Percentiles rank a stretch among this genome's conserved stretches.
Evolutionary conservation across 2,329 filamentous ascomycete species (phyloP).

Genomic region (Cercospora beticola): DNA sequence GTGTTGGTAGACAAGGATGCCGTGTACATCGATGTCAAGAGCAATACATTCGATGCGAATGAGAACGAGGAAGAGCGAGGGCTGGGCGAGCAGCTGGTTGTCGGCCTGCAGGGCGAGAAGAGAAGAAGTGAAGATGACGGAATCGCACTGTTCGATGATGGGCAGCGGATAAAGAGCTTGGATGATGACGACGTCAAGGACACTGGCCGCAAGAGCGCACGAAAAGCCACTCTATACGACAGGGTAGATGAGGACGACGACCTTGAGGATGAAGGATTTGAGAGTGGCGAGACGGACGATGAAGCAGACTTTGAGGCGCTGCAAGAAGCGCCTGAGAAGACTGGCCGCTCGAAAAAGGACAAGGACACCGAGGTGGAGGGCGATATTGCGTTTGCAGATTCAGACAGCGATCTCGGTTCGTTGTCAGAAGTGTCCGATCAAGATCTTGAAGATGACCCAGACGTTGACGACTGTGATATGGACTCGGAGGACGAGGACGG

Average conservation of each 20-base stretch:
- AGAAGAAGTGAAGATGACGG: constrained; percentile 79
- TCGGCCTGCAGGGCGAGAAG: constrained; percentile 80
- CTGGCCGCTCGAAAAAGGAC: constrained; percentile 52
- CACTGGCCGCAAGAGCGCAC: constrained; percentile 39
- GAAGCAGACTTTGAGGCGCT: constrained; percentile 50
- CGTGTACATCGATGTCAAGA: constrained; percentile 79
- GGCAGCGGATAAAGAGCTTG: constrained; percentile 63
- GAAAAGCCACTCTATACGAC: constrained; percentile 53
- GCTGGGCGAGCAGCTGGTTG: constrained; percentile 92
- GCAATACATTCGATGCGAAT: constrained; percentile 68
- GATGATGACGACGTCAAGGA: constrained; percentile 47
- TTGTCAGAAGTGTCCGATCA: constrained; percentile 65
- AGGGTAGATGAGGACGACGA: constrained; percentile 51
- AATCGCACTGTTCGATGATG: constrained; percentile 80
- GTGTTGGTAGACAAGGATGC: constrained; percentile 96
- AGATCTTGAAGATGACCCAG: constrained; percentile 51
- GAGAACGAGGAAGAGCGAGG: constrained; percentile 70
- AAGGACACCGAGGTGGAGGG: constrained; percentile 56
- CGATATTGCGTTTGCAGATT: constrained; percentile 89
- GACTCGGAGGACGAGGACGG: constrained; percentile 66
- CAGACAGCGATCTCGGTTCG: constrained; percentile 92
- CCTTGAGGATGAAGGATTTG: constrained; percentile 54
- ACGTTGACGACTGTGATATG: constrained; percentile 40
- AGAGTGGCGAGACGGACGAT: constrained; percentile 53
- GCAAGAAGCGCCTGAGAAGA: constrained; percentile 48